Evolutionary conservation across 2,329 filamentous ascomycete genomes (phyloP).

Genomic region (Harringtonia aguacate): DNA sequence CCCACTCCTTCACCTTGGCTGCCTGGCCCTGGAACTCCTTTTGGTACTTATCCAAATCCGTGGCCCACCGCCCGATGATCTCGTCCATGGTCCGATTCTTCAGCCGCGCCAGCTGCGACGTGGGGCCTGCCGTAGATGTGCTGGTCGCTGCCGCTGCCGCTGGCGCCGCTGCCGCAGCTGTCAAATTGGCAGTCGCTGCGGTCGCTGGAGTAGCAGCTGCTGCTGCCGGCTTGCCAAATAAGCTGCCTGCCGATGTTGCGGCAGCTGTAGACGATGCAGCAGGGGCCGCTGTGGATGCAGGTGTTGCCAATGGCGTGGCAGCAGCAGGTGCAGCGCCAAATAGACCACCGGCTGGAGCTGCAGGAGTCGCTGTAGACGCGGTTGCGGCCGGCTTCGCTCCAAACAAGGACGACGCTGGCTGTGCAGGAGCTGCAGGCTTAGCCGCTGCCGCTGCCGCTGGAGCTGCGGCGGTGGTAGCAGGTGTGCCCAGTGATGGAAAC

Average conservation of each 20-base stretch:
- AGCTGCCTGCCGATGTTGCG: conserved; percentile 8
- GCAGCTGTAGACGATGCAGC: conserved; percentile 15
- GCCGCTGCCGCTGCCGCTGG: neutral
- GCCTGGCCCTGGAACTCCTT: conserved; percentile 93
- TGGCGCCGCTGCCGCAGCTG: conserved; percentile 14
- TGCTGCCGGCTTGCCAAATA: conserved; percentile 9
- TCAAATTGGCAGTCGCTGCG: conserved; percentile 13
- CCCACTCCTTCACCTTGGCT: conserved; percentile 79
- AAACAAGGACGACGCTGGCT: conserved; percentile 6
- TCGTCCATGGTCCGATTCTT: conserved; percentile 99
- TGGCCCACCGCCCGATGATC: conserved; percentile 94
- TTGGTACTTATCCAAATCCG: conserved; percentile 89
- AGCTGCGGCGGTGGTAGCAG: neutral
- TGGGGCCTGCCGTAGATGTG: conserved; percentile 66
- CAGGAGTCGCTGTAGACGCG: conserved; percentile 8
- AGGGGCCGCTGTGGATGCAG: conserved; percentile 15
- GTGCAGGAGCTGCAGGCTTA: neutral
- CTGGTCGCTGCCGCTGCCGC: conserved; percentile 14
- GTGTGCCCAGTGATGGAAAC: neutral
- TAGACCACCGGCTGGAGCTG: conserved; percentile 10
- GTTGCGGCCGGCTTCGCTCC: conserved; percentile 15
- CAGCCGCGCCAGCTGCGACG: conserved; percentile 76
- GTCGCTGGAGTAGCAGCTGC: neutral
- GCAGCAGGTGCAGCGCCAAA: conserved; percentile 12
- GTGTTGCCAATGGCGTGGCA: neutral